phyloP scores from a whole-genome alignment of 176 grass and related monocot genomes.

The Eleusine coracana region DNA sequence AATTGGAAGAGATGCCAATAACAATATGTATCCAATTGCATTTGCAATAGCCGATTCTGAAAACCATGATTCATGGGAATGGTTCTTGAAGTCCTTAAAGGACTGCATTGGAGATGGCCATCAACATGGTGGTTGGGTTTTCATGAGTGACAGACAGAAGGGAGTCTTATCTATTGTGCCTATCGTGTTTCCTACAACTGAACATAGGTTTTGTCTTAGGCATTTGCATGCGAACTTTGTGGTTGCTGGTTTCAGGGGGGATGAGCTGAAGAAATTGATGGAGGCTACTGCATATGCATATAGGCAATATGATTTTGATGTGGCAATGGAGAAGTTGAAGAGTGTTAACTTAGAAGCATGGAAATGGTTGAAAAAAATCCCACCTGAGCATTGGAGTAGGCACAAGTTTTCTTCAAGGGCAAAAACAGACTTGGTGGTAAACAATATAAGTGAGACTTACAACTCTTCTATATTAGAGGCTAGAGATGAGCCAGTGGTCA shows the following conservation, averaged over 20 bases:
- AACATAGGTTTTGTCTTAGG: background rate
- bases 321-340: background rate
- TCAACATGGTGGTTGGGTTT: too few relatives aligned
- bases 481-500: background rate
- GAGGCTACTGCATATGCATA: background rate
- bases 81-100: too few relatives aligned
- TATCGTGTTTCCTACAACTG: too few relatives aligned
- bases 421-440: background rate
- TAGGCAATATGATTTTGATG: background rate
- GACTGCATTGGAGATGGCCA: too few relatives aligned
- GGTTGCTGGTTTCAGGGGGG: background rate
- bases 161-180: too few relatives aligned
- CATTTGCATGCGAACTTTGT: slow-evolving; percentile 16
- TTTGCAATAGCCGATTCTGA: too few relatives aligned
- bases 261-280: slow-evolving; percentile 14
- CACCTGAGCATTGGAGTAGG: background rate
- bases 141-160: too few relatives aligned
- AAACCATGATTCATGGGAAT: too few relatives aligned
- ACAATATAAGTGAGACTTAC: background rate
- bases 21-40: too few relatives aligned
- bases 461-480: background rate
- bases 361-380: background rate
- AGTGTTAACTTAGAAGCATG: background rate
- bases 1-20: too few relatives aligned
- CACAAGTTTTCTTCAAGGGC: background rate